phyloP scores from a whole-genome alignment of 345 rosid species.

The Citrus unshiu region DNA sequence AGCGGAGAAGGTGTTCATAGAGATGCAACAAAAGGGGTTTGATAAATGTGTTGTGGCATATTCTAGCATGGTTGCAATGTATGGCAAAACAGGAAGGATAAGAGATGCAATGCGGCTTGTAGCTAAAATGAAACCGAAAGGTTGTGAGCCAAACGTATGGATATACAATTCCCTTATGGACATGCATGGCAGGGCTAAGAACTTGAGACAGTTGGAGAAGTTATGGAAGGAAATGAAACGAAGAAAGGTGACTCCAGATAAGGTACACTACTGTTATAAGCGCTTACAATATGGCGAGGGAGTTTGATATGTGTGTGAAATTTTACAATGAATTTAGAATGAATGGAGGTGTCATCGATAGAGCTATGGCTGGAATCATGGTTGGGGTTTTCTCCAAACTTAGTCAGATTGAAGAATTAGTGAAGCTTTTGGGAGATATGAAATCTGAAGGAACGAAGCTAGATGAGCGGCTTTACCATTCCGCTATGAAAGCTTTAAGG shows the following conservation, averaged over 20 bases:
- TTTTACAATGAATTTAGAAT: conserved; percentile 59
- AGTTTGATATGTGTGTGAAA: conserved; percentile 54
- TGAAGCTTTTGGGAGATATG: conserved; percentile 73
- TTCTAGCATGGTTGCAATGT: conserved; percentile 72
- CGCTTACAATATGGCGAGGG: conserved; percentile 55
- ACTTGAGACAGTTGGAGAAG: conserved; percentile 68
- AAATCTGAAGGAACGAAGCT: conserved; percentile 50
- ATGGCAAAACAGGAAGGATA: conserved; percentile 61
- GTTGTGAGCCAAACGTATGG: conserved; percentile 77
- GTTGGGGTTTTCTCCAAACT: conserved; percentile 79
- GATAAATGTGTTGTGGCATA: conserved; percentile 80
- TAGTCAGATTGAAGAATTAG: conserved; percentile 55
- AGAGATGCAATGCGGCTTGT: conserved; percentile 67
- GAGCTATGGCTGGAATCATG: conserved; percentile 81
- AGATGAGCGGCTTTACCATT: conserved; percentile 60
- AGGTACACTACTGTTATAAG: too few species aligned
- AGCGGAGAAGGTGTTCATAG: conserved; percentile 58
- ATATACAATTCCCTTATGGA: conserved; percentile 76
- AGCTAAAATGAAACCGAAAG: conserved; percentile 76
- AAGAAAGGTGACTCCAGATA: conserved; percentile 63
- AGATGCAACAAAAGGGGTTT: conserved; percentile 69
- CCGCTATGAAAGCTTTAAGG: conserved; percentile 66
- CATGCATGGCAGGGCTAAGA: conserved; percentile 73
- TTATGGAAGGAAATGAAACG: conserved; percentile 84
- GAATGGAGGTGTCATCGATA: conserved; percentile 54